These are phyloP conservation scores for Rhodomyrtus tomentosa DNA, from an alignment of 345 rosid species.

Conservation along the genomic window DNA sequence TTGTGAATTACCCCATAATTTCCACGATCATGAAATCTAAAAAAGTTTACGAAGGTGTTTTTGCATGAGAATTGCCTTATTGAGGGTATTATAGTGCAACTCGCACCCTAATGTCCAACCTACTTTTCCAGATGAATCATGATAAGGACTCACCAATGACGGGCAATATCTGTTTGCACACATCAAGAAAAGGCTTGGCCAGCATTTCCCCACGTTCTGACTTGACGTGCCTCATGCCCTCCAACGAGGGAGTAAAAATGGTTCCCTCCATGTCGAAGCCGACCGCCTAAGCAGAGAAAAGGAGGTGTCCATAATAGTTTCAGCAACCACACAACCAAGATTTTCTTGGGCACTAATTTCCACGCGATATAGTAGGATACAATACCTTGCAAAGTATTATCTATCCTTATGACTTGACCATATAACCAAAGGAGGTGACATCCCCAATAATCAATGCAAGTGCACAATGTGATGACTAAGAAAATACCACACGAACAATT, in stretches of 20 bases:
- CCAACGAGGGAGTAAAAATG: conserved; percentile 68
- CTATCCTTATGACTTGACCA: neutral
- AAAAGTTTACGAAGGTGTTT: neutral
- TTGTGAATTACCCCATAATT: neutral
- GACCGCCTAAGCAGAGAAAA: neutral
- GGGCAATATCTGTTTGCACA: conserved; percentile 79
- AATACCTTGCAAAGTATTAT: neutral
- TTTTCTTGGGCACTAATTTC: neutral
- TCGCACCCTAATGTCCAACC: neutral
- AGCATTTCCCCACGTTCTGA: conserved; percentile 65
- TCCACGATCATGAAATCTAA: neutral
- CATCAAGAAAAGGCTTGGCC: conserved; percentile 74
- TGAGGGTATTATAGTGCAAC: neutral
- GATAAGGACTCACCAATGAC: conserved; percentile 43
- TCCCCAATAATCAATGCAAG: neutral
- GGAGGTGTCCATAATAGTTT: neutral
- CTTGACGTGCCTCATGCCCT: conserved; percentile 81
- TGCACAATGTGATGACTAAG: neutral
- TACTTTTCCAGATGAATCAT: neutral
- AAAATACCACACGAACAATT: neutral
- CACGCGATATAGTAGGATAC: neutral
- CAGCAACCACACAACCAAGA: neutral
- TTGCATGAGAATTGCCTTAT: neutral
- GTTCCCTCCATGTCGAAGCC: conserved; percentile 50
- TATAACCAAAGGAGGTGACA: neutral